These are phyloP conservation scores for Pisolithus sp. DNA, from an alignment of 768 basidiomycete genomes.

Conservation along the genomic window DNA sequence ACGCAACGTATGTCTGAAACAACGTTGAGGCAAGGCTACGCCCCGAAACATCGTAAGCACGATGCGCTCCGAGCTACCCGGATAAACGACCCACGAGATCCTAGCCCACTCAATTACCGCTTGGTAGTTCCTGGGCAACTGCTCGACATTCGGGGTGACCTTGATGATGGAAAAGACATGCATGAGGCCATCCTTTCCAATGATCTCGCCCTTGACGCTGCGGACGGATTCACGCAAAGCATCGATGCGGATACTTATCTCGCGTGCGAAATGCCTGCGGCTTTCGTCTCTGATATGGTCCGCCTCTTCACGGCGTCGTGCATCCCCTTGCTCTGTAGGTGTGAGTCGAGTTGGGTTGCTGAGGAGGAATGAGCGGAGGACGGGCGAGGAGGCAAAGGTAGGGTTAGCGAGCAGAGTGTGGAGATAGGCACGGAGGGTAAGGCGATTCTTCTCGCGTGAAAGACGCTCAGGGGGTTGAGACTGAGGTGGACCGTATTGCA, in stretches of 20 bases:
- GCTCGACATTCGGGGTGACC: slow-evolving; percentile 64
- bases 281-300: slow-evolving; percentile 87
- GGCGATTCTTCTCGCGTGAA: slow-evolving; percentile 87
- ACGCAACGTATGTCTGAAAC: slow-evolving; percentile 90
- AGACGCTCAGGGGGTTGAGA: slow-evolving; percentile 36
- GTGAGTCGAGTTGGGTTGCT: slow-evolving; percentile 66
- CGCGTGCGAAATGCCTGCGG: slow-evolving; percentile 72
- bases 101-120: slow-evolving; percentile 95
- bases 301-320: slow-evolving; percentile 74
- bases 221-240: slow-evolving; percentile 76
- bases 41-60: slow-evolving; percentile 7
- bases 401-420: slow-evolving; percentile 67
- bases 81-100: slow-evolving; percentile 68
- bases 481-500: slow-evolving; percentile 30
- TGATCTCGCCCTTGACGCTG: slow-evolving; percentile 89
- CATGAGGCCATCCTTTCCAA: slow-evolving; percentile 85
- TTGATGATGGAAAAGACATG: slow-evolving; percentile 87
- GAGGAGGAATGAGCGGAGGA: slow-evolving; percentile 80
- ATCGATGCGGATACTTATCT: slow-evolving; percentile 84
- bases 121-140: slow-evolving; percentile 77
- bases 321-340: slow-evolving; percentile 73
- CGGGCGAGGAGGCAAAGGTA: slow-evolving; percentile 75
- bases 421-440: slow-evolving; percentile 92
- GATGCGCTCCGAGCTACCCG: background rate
- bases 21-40: slow-evolving; percentile 88